Evolutionary conservation across 2,329 filamentous ascomycete species (phyloP), one percentile per base, ranked within the genome.

Genomic region (Paracamarosporium sp.): DNA sequence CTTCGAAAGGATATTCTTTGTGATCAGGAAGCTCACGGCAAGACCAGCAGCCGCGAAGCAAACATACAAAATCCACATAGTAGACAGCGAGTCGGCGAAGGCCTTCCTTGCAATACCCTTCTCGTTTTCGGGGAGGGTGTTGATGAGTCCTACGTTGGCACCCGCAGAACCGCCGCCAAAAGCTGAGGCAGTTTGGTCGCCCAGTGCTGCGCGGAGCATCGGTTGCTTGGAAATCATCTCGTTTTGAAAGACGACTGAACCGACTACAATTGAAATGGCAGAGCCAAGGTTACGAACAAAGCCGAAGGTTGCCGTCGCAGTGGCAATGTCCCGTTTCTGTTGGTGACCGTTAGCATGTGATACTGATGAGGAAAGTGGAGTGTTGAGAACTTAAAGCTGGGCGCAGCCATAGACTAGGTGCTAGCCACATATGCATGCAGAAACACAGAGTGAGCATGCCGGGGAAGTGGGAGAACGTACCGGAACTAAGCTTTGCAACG

Each of bases 241-340:
- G 71, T 93, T 93, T 76, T 92, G 88, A 78, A 93, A 93, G 35
- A 93, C 84, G 44, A 92, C 89, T n/a, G 89, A 87, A 24, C 91
- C 91, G 36, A 93, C 81, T 1, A 92, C 89, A 51, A 92, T 84
- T 0, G 87, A 88, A 20, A 88, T 84, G 2, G 87, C 84, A 0
- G 87, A 90, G 9, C 87, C 88, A 3, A 93, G 78, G 64, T 90
- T 89, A 20, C 90, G 86, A 7, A 88, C 81, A 70, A 91, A 90
- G 8, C 84, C 81, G 62, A 90, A 88, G 1, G 87, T 88, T 0
- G 88, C 84, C 0, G 88, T 91, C 0, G 86, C 88, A 1, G 87
- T 84, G n/a, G 86, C 89, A 45, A 90, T 88, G 64, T 91, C 88
- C 27, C 82, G 80, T 40, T 75, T 75, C 72, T 75, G 31, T 22